Base-by-base conservation (phyloP, 352 stramenopile species). In the Phytophthora tubulina region DNA sequence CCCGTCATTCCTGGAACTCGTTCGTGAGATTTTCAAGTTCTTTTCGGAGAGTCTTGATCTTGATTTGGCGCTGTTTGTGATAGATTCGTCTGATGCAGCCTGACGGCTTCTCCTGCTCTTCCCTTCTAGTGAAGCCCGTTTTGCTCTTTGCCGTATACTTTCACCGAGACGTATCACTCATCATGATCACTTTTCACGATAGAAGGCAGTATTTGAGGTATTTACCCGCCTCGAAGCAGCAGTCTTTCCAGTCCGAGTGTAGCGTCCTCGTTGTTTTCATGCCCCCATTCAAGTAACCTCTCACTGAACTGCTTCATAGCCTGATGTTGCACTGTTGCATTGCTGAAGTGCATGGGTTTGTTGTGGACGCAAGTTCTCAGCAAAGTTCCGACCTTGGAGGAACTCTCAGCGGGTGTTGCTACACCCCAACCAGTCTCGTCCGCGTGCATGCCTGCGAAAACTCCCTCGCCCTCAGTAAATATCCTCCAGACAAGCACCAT, bases 361-460 rank as follows among this genome's bases (percentile, higher is more conserved):
- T 74, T 55, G 27, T 31, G 60, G 2, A 70, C 45, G 9, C 60
- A 74, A 2, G 53, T 60, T 65, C 52, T 30, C 2, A 74, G 14
- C 6, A 74, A 44, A 15, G 52, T 65, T 50, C 39, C 59, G 2
- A 15, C n/a, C 30, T 45, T 63, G 11, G 35, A 15, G 2, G 48
- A 10, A 30, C 15, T 11, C 5, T 11, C 13, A 1, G 33, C 27
- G 3, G 63, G 31, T 9, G 50, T 73, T 11, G 46, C 53, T 6
- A 74, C 67, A 32, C 67, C 7, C 67, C 67, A 74, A 3, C 66
- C 67, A 11, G 67, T 74, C 27, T 74, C 66, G 21, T 70, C 45
- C 11, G 67, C 53, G 30, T 74, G 36, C 46, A 70, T 39, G 1
- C 68, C 61, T n/a, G 32, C 17, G 41, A 75, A 75, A 3, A 55